phyloP scores from a whole-genome alignment of 1,139 yeast genomes.

The Hyphopichia buzzinii region DNA sequence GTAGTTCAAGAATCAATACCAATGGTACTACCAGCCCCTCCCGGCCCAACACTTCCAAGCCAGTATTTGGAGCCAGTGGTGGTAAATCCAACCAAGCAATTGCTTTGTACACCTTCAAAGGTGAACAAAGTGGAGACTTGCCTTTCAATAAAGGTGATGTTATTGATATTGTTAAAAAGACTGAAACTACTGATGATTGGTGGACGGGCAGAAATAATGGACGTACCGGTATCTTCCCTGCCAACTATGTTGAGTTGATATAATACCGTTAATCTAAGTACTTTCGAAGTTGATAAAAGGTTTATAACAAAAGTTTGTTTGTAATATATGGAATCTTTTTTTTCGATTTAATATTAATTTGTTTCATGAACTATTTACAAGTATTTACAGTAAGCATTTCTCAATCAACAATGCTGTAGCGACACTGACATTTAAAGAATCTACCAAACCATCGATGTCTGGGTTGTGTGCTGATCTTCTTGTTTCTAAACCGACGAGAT shows the following conservation, averaged over 20 bases:
- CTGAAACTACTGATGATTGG: slow-evolving; percentile 93
- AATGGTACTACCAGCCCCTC: slow-evolving; percentile 26
- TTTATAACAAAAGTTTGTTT: background rate
- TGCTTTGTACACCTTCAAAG: slow-evolving; percentile 84
- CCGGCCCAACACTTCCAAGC: slow-evolving; percentile 47
- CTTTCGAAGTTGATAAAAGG: too few relatives aligned
- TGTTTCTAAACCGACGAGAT: slow-evolving; percentile 51
- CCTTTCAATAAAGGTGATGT: slow-evolving; percentile 94
- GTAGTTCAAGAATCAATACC: slow-evolving; percentile 26
- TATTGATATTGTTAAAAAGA: slow-evolving; percentile 80
- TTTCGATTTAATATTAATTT: background rate
- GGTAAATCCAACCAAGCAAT: slow-evolving; percentile 59
- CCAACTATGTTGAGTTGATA: slow-evolving; percentile 87
- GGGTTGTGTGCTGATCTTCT: slow-evolving; percentile 19
- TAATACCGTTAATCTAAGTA: slow-evolving; percentile 27
- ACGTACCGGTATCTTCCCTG: slow-evolving; percentile 90
- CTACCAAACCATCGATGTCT: slow-evolving; percentile 49
- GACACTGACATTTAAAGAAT: slow-evolving; percentile 85
- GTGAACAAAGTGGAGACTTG: slow-evolving; percentile 88
- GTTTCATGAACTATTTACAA: background rate
- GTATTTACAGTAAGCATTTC: slow-evolving; percentile 24
- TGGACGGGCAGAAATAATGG: slow-evolving; percentile 94
- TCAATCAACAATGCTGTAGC: slow-evolving; percentile 72
- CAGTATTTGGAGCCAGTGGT: slow-evolving; percentile 45
- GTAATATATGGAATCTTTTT: background rate